Evolutionary conservation across 108 stramenopile species (phyloP), one percentile per base, ranked within the genome.

Genomic region (Schizochytrium sp.): DNA sequence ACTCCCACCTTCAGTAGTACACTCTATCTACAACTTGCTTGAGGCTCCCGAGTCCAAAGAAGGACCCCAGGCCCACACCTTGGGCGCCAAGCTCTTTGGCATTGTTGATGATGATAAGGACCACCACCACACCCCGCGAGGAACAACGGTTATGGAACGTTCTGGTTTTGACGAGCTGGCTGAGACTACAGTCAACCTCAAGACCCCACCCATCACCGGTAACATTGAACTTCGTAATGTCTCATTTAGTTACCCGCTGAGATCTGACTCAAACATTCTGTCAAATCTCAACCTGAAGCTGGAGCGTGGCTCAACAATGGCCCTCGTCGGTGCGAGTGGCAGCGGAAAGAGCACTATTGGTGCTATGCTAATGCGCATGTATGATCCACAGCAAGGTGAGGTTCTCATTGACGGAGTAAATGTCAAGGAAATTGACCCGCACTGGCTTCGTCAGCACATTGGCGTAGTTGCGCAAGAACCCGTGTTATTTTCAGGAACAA

Each of bases 401-500:
- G 94, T 97, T 46, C 87, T 76, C 13, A 44, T 98, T 4, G 95
- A 97, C 87, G 98, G 97, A 28, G 87, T 93, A 56, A 91, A 96
- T 90, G 89, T 99, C 88, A 92, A 89, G 57, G 92, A 95, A 4
- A 87, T 98, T 89, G 93, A 93, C 87, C 61, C 96, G 7, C 91
- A 94, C 3, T 92, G 93, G 87, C 92, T 97, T 88, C 95, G 96
- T 56, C 93, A 94, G 57, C 90, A 92, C 45, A 90, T 97, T 88
- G 95, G 95, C n/a, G 91, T 96, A 44, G 96, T 97, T 0, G 94
- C 93, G 88, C 98, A 98, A 89, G 97, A 98, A 89, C 97, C 98
- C 4, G 91, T 95, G 49, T 92, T 98, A 38, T 97, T 97, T 91
- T 96, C 96, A 47, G 96, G 96, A 47, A 96, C 95, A 0, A 96